Conservation (phyloP, 75 land plant genomes). For the Selaginella moellendorffii region DNA sequence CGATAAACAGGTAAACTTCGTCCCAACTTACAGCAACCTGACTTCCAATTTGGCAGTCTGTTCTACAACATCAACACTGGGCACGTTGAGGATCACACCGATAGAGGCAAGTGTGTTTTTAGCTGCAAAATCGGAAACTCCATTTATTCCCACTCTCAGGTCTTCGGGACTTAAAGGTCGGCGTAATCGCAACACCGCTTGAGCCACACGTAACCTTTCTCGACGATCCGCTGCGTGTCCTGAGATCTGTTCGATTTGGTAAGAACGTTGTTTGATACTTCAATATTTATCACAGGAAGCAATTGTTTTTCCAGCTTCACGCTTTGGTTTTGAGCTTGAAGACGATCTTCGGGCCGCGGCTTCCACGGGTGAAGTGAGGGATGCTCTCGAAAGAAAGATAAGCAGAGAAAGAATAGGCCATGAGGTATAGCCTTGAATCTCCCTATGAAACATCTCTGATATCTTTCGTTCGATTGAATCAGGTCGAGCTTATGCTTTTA, state of each 20-base stretch:
- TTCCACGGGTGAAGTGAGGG: constrained; percentile 51
- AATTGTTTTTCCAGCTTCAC: constrained; percentile 45
- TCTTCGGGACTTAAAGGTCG: constrained; percentile 48
- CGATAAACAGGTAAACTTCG: constrained; percentile 70
- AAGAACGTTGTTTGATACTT: constrained; percentile 9
- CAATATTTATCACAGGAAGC: not conserved
- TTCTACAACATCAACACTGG: constrained; percentile 88
- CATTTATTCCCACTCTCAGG: constrained; percentile 31
- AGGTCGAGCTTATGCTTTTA: constrained; percentile 91
- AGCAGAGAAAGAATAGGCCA: constrained; percentile 89
- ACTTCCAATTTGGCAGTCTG: constrained; percentile 46
- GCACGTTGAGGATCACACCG: constrained; percentile 78
- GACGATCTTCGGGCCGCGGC: constrained; percentile 74
- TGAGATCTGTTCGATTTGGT: constrained; percentile 95
- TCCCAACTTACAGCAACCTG: not conserved
- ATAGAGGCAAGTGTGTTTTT: constrained; percentile 39
- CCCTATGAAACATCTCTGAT: no score
- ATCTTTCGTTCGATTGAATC: constrained; percentile 14
- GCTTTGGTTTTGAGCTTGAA: constrained; percentile 64
- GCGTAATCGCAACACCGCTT: constrained; percentile 78
- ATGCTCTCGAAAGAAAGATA: constrained; percentile 60
- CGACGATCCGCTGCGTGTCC: constrained; percentile 94
- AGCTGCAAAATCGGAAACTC: not conserved
- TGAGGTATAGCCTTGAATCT: no score
- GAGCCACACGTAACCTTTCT: constrained; percentile 81